A percentile compares a stretch with the other conserved stretches of the same genome.
Conservation (phyloP, 768 basidiomycete species). For the Lactarius trivialis region DNA sequence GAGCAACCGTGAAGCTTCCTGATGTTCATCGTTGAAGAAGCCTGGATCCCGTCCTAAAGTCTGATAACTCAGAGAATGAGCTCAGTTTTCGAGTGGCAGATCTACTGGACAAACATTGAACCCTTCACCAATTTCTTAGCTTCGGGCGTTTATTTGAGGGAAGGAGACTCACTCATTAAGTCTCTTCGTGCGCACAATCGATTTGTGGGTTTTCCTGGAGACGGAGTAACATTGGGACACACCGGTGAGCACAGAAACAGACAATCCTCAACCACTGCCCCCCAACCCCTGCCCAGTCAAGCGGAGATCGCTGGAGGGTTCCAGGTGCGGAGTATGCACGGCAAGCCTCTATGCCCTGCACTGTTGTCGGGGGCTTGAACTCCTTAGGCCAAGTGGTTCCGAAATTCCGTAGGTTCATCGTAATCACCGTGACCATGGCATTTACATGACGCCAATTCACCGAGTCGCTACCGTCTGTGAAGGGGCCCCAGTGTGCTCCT, state of each 20-base stretch:
- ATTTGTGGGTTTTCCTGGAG: not conserved
- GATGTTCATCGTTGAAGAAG: slow-evolving; percentile 51
- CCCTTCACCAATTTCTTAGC: slow-evolving; percentile 16
- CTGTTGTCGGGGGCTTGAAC: slow-evolving; percentile 9
- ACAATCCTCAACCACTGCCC: slow-evolving; percentile 71
- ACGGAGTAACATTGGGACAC: slow-evolving; percentile 12
- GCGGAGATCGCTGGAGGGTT: slow-evolving; percentile 27
- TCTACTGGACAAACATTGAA: slow-evolving; percentile 28
- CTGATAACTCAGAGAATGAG: slow-evolving; percentile 6
- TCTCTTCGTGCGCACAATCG: slow-evolving; percentile 28
- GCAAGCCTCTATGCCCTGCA: slow-evolving; percentile 40
- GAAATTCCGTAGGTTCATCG: slow-evolving; percentile 44
- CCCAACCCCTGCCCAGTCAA: slow-evolving; percentile 72
- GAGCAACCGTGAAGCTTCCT: slow-evolving; percentile 60
- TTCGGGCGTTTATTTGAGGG: slow-evolving; percentile 1
- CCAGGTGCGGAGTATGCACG: slow-evolving; percentile 51
- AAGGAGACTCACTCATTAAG: slow-evolving; percentile 36
- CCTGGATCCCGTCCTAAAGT: slow-evolving; percentile 29
- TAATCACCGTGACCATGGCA: slow-evolving; percentile 48
- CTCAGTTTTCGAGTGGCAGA: not conserved
- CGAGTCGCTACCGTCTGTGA: slow-evolving; percentile 30
- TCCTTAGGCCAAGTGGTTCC: slow-evolving; percentile 15
- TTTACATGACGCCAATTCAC: slow-evolving; percentile 64
- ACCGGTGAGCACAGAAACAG: slow-evolving; percentile 78
- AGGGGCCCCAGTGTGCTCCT: slow-evolving; percentile 56